phyloP scores from a whole-genome alignment of 768 basidiomycete species.

The Mycena venus region DNA sequence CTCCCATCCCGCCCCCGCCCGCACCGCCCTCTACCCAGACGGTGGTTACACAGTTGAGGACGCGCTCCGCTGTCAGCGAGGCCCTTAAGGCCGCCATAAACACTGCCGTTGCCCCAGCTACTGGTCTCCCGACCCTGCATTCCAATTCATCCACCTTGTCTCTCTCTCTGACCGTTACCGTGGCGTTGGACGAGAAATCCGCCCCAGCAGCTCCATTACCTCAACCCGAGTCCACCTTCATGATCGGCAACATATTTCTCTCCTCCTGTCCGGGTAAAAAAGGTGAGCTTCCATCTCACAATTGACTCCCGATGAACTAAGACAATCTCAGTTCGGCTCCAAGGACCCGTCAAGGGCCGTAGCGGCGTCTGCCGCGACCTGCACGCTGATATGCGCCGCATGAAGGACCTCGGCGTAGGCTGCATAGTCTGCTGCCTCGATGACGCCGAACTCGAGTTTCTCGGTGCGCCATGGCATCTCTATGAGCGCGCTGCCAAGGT shows the following conservation, averaged over 20 bases:
- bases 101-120: conserved; percentile 39
- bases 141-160: conserved; percentile 19
- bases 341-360: conserved; percentile 83
- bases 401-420: conserved; percentile 79
- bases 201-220: conserved; percentile 9
- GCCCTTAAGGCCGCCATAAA: conserved; percentile 56
- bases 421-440: conserved; percentile 93
- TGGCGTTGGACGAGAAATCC: conserved; percentile 27
- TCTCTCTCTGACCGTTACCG: conserved; percentile 23
- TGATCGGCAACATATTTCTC: conserved; percentile 87
- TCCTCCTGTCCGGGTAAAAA: conserved; percentile 98
- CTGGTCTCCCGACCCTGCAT: conserved; percentile 17
- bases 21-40: conserved; percentile 30
- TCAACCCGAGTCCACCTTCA: conserved; percentile 38
- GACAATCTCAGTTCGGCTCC: conserved; percentile 68
- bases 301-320: conserved; percentile 2
- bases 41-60: conserved; percentile 33
- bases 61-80: conserved; percentile 44
- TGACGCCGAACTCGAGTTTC: conserved; percentile 83
- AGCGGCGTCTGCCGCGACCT: conserved; percentile 88
- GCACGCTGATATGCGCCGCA: conserved; percentile 79
- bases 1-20: conserved; percentile 35
- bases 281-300: conserved; percentile 55
- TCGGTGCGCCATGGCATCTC: conserved; percentile 89
- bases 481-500: conserved; percentile 74